phyloP scores from a whole-genome alignment of 495 filamentous ascomycete genomes.

The Pyrenula aspistea region DNA sequence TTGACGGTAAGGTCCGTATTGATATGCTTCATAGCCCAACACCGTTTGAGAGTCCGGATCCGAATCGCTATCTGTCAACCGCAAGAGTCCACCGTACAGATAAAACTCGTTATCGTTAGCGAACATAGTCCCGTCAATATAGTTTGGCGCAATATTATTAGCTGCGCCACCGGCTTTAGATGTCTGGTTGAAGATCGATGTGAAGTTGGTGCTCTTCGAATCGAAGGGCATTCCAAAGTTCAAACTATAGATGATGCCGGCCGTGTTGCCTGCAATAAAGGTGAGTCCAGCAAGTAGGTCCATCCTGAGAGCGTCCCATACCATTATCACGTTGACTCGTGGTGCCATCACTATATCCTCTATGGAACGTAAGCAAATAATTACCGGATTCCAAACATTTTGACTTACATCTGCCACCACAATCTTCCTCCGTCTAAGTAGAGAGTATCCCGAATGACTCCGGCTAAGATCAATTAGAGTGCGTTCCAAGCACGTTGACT shows the following conservation, averaged over 20 bases:
- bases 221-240: slow-evolving; percentile 50
- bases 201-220: slow-evolving; percentile 4
- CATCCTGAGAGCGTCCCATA: neutral
- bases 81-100: slow-evolving; percentile 18
- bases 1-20: slow-evolving; percentile 27
- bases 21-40: slow-evolving; percentile 37
- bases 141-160: slow-evolving; percentile 48
- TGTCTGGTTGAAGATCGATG: slow-evolving; percentile 35
- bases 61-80: slow-evolving; percentile 6
- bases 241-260: slow-evolving; percentile 37
- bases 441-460: slow-evolving; percentile 50
- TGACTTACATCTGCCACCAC: slow-evolving; percentile 27
- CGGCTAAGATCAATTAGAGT: slow-evolving; percentile 26
- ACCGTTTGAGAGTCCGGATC: slow-evolving; percentile 23
- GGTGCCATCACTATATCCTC: slow-evolving; percentile 14
- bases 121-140: slow-evolving; percentile 51
- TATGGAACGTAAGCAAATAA: slow-evolving; percentile 4
- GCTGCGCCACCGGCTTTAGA: slow-evolving; percentile 29
- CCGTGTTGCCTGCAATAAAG: slow-evolving; percentile 17
- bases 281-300: slow-evolving; percentile 6
- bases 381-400: neutral
- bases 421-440: slow-evolving; percentile 57
- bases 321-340: slow-evolving; percentile 1
- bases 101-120: slow-evolving; percentile 50
- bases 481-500: neutral